Evolutionary conservation across 495 filamentous ascomycete species (phyloP).

Genomic region (Aspergillus asperescens): DNA sequence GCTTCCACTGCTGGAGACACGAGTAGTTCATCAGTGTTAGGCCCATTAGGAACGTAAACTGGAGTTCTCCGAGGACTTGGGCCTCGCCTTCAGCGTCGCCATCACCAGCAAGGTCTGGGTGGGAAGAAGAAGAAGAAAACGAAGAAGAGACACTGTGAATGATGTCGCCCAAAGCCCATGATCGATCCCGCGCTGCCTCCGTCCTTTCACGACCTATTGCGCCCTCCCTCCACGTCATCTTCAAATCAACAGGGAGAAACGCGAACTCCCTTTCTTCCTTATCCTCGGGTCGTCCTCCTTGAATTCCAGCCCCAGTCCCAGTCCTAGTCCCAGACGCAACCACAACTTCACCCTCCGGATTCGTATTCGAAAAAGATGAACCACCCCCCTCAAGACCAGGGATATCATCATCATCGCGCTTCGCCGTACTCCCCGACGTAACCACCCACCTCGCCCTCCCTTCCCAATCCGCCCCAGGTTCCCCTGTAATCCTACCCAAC

Average conservation of each 20-base stretch:
- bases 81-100: conserved; percentile 24
- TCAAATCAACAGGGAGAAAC: conserved; percentile 47
- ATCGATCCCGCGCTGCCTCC: conserved; percentile 64
- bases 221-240: conserved; percentile 61
- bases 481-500: conserved; percentile 38
- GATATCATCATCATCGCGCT: conserved; percentile 45
- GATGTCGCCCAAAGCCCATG: conserved; percentile 60
- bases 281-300: background rate
- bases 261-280: conserved; percentile 40
- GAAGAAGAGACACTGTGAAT: conserved; percentile 29
- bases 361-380: conserved; percentile 1
- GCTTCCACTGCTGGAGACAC: conserved; percentile 85
- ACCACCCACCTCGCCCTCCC: conserved; percentile 39
- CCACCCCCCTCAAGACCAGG: conserved; percentile 36
- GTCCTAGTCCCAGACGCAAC: background rate
- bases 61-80: conserved; percentile 76
- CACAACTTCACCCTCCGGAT: conserved; percentile 6
- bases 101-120: background rate
- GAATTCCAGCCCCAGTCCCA: background rate
- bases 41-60: conserved; percentile 78
- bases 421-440: conserved; percentile 43
- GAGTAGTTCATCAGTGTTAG: conserved; percentile 78
- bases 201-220: conserved; percentile 68
- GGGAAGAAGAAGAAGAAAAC: background rate
- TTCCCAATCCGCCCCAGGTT: conserved; percentile 35